Base-by-base conservation (phyloP, 257 asterid species). In the Rubia yunnanensis region DNA sequence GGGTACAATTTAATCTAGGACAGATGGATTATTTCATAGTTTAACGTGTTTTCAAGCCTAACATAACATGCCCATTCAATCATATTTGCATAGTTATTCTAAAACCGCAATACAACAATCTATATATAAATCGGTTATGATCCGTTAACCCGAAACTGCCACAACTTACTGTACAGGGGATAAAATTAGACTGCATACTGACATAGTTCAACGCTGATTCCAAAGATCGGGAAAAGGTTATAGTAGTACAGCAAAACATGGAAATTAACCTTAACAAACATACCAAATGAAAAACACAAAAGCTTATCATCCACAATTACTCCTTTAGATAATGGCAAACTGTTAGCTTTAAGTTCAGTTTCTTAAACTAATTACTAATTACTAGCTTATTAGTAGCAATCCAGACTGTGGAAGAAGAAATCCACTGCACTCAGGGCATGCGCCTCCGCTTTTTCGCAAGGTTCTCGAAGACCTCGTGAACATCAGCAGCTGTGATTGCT, bases 401-500 rank as follows among this genome's bases (percentile, higher is more conserved):
- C 35, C 36, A 66, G 56, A 18, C 9, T 35, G 57, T 5, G 52
- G 5, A 50, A 50, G 9, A 50, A 26, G 26, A 10, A n/a, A 56
- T 46, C 57, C 71, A 54, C 30, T n/a, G 72, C 22, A 72, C 80
- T 75, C 65, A 88, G 5, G 69, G 66, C 63, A 65, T 55, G 3
- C 92, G 87, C 77, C 76, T 82, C 36, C 96, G 78, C 76, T 86
- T 86, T 82, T 82, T 81, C 50, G 89, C 85, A 69, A 88, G 91
- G 75, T 88, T 88, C 68, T 82, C 94, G 7, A 86, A 88, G 22
- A 88, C 76, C 83, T 84, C 88, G 64, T 82, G 91, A 63, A 88
- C 67, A 75, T 88, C 94, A 39, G 78, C 91, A 35, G 91, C 61
- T 41, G 96, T 88, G 60, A 88, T 67, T 18, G 94, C 50, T 80